A percentile compares a stretch with the other conserved stretches of the same genome.
phyloP scores from a whole-genome alignment of 768 basidiomycete species.

The Exidia glandulosa region DNA sequence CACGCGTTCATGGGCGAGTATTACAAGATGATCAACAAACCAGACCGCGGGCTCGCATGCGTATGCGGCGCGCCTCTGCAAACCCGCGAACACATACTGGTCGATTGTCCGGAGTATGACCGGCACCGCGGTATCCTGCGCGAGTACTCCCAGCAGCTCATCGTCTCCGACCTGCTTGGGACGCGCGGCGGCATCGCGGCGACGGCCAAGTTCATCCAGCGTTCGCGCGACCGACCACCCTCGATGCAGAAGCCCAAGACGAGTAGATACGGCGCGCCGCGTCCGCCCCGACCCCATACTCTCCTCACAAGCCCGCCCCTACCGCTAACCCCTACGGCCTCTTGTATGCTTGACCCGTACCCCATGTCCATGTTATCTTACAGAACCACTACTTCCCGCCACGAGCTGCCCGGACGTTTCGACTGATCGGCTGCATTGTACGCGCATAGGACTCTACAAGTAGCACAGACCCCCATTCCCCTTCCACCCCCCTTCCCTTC shows the following conservation, averaged over 20 bases:
- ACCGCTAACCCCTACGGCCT: too few relatives aligned
- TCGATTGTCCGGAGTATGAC: conserved; percentile 12
- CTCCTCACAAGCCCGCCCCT: too few relatives aligned
- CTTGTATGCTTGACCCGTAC: too few relatives aligned
- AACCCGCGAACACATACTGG: conserved; percentile 17
- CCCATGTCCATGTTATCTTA: too few relatives aligned
- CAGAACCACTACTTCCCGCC: too few relatives aligned
- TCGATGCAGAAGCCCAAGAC: neutral
- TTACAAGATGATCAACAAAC: conserved; percentile 14
- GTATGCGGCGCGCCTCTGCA: conserved; percentile 14
- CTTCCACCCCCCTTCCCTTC: too few relatives aligned
- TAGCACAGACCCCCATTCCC: too few relatives aligned
- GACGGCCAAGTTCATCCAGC: conserved; percentile 10
- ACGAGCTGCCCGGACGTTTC: too few relatives aligned
- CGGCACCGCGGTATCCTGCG: conserved; percentile 9
- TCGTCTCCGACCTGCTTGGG: conserved; percentile 13
- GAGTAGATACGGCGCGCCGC: neutral
- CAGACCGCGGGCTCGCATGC: conserved; percentile 11
- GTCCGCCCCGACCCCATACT: too few relatives aligned
- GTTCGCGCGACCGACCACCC: neutral
- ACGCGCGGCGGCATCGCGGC: conserved; percentile 13
- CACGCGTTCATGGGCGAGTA: conserved; percentile 21
- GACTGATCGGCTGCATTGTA: too few relatives aligned
- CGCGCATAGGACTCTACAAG: too few relatives aligned
- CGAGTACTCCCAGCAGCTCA: conserved; percentile 3